phyloP scores from a whole-genome alignment of 495 filamentous ascomycete species.

The Chlorociboria aeruginascens region DNA sequence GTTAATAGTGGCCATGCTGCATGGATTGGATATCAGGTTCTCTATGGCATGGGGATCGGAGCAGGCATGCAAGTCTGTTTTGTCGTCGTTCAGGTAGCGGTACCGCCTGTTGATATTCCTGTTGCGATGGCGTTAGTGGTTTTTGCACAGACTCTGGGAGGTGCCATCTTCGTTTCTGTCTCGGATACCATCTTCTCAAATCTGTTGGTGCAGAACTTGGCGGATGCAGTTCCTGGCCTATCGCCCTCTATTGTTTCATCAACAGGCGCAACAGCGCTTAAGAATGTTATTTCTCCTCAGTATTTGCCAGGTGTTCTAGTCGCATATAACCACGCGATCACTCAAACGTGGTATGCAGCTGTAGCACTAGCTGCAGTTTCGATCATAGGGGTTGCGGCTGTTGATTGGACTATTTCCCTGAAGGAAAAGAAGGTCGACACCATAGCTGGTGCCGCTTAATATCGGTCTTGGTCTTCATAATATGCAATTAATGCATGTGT shows the following conservation, averaged over 20 bases:
- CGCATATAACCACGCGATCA: conserved; percentile 43
- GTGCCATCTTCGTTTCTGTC: conserved; percentile 48
- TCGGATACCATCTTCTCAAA: conserved; percentile 52
- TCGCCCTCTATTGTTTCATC: background rate
- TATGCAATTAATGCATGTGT: background rate
- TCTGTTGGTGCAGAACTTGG: background rate
- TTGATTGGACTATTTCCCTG: conserved; percentile 3
- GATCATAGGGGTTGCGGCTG: conserved; percentile 9
- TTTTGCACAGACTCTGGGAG: conserved; percentile 35
- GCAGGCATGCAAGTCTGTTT: conserved; percentile 7
- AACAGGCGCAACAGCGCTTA: conserved; percentile 45
- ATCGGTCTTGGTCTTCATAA: background rate
- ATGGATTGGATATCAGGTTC: conserved; percentile 60
- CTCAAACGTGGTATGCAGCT: conserved; percentile 16
- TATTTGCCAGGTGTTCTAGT: conserved; percentile 29
- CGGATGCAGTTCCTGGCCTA: conserved; percentile 22
- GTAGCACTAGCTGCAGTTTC: conserved; percentile 13
- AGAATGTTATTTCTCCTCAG: conserved; percentile 29
- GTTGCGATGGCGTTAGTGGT: conserved; percentile 4
- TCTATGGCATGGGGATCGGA: conserved; percentile 7
- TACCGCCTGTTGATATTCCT: conserved; percentile 4
- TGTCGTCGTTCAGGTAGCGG: conserved; percentile 5
- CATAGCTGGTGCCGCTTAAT: background rate
- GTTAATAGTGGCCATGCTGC: conserved; percentile 34
- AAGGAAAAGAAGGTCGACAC: conserved; percentile 2